Base-by-base conservation (phyloP, 768 basidiomycete species). In the Rhizopogon vulgaris region DNA sequence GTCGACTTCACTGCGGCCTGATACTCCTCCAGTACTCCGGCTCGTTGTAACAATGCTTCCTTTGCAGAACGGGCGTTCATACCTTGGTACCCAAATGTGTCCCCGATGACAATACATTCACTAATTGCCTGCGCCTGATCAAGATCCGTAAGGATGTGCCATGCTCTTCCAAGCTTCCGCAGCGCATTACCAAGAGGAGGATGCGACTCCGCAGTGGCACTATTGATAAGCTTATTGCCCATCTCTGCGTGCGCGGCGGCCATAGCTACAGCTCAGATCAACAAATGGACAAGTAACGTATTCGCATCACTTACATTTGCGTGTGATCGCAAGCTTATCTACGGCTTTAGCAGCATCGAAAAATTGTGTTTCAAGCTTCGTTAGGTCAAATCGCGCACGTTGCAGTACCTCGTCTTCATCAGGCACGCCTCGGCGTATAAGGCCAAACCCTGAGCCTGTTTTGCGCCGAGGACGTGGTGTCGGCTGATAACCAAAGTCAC, bases 31-130 rank as follows among this genome's bases (percentile, higher is more conserved):
- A 97, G 72, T 9, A 96, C 91, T 7, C 82, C 81, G 0, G 92
- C 90, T 9, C 96, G 85, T 74, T 94, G 91, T 49, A 84, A 79
- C 8, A 98, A 71, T 0, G 96, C 94, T 67, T 95, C 93, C 67
- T 96, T 97, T 1, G 96, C 96, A 17, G 94, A 91, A 41, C 88
- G 80, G n/a, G 96, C 93, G 62, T 99, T 98, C 72, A 94, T 77
- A 17, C 94, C 90, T 68, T 98, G 94, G 69, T 99, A 99, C 2
- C 93, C 93, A 48, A 98, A 73, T 0, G 92, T 87, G 69, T 99
- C 96, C n/a, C 94, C 94, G 25, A 99, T 71, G 39, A 97, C 86
- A 27, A 98, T 91, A 59, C 90, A 92, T 76, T 97, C 95, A 60
- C 88, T 93, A 55, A 93, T 89, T 30, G 91, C 84, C 69, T 96